Percentiles rank a stretch among this genome's conserved stretches.
Evolutionary conservation across 768 basidiomycete genomes (phyloP).

Genomic region (Boletus speciosus): DNA sequence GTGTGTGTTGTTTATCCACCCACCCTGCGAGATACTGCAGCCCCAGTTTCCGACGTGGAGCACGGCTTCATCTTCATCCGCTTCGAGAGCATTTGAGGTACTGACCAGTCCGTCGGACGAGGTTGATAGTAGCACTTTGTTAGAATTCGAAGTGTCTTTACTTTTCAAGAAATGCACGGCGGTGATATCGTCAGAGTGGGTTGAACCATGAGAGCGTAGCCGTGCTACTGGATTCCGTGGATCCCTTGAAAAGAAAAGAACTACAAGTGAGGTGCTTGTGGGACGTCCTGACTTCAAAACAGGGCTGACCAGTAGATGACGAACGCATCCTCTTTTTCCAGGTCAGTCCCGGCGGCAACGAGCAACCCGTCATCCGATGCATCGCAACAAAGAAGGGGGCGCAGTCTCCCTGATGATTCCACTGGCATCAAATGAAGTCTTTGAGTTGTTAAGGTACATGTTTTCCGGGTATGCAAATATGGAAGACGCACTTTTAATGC

Average conservation of each 20-base stretch:
- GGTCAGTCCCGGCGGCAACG: constrained; percentile 79
- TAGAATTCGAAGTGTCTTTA: constrained; percentile 30
- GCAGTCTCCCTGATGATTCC: constrained; percentile 41
- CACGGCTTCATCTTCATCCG: constrained; percentile 86
- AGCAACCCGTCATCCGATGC: constrained; percentile 65
- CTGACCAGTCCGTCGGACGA: constrained; percentile 84
- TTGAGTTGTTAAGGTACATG: constrained; percentile 38
- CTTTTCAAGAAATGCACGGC: constrained; percentile 50
- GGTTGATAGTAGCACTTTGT: constrained; percentile 64
- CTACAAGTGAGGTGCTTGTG: constrained; percentile 1
- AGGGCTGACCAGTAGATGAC: constrained; percentile 75
- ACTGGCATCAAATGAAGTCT: constrained; percentile 37
- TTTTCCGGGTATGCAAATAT: not conserved
- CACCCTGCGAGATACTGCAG: constrained; percentile 73
- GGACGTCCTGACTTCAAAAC: not conserved
- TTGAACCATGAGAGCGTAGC: constrained; percentile 73
- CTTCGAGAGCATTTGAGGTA: constrained; percentile 65
- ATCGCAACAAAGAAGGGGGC: constrained; percentile 62
- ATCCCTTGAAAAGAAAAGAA: constrained; percentile 54
- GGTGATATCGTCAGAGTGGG: constrained; percentile 93
- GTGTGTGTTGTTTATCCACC: constrained; percentile 48
- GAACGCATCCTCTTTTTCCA: constrained; percentile 76
- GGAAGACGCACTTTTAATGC: constrained; percentile 56
- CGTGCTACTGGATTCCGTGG: constrained; percentile 71
- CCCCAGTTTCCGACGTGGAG: constrained; percentile 84